Conservation (phyloP, 2,329 filamentous ascomycete species). For the Fusarium euwallaceae region DNA sequence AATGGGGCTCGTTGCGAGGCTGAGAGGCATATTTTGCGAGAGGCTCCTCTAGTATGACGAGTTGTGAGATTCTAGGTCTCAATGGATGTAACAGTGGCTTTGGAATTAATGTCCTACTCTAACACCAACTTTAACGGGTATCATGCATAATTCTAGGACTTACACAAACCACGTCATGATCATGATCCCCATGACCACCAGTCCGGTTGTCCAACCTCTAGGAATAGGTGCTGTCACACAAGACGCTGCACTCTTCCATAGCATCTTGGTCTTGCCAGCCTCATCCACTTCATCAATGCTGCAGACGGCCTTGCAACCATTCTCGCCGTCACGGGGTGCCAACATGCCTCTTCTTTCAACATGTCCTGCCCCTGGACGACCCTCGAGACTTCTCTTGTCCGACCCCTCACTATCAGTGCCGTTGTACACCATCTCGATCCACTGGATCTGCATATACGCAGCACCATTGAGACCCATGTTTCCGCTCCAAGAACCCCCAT, state of each 20-base stretch:
- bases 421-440: constrained; percentile 73
- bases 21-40: neutral
- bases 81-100: neutral
- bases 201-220: neutral
- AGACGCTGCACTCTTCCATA: constrained; percentile 45
- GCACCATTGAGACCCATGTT: constrained; percentile 65
- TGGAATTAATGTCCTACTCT: neutral
- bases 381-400: constrained; percentile 23
- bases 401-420: constrained; percentile 40
- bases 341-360: constrained; percentile 49
- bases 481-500: constrained; percentile 71
- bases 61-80: neutral
- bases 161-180: constrained; percentile 5
- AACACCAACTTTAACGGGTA: neutral
- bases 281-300: constrained; percentile 52
- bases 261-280: constrained; percentile 38
- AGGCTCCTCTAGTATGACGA: neutral
- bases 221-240: neutral
- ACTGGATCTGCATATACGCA: constrained; percentile 71
- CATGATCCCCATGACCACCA: constrained; percentile 7
- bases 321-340: constrained; percentile 46
- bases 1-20: neutral
- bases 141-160: neutral
- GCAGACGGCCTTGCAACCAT: constrained; percentile 48
- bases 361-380: neutral